Evolutionary conservation across 768 basidiomycete genomes (phyloP).

Genomic region (Kwoniella pini): DNA sequence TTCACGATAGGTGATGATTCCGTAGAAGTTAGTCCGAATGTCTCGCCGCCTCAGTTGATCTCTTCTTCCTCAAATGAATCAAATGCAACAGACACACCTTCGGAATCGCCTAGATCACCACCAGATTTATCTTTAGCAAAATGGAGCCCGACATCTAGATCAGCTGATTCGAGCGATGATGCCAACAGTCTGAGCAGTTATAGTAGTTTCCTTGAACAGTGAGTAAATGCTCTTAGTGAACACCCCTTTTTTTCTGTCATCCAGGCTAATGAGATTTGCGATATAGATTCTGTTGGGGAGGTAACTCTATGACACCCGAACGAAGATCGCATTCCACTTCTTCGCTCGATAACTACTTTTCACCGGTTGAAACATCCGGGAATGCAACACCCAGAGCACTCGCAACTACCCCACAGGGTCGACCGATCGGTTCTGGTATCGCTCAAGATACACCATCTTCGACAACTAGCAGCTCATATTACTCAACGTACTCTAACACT

Average conservation of each 20-base stretch:
- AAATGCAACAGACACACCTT: slow-evolving; percentile 20
- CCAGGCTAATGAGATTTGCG: neutral
- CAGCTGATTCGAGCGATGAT: slow-evolving; percentile 18
- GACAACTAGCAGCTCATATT: slow-evolving; percentile 15
- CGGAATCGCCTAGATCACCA: slow-evolving; percentile 40
- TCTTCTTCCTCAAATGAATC: slow-evolving; percentile 16
- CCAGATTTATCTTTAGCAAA: slow-evolving; percentile 28
- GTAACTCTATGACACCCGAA: slow-evolving; percentile 17
- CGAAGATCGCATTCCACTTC: slow-evolving; percentile 38
- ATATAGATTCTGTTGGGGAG: slow-evolving; percentile 53
- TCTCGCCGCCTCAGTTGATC: slow-evolving; percentile 19
- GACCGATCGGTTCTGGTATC: neutral
- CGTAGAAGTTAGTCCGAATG: slow-evolving; percentile 10
- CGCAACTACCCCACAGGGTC: neutral
- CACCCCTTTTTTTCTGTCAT: neutral
- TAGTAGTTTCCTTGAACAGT: slow-evolving; percentile 51
- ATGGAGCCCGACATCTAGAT: slow-evolving; percentile 27
- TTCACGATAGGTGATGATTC: slow-evolving; percentile 21
- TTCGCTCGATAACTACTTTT: slow-evolving; percentile 33
- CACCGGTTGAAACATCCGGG: slow-evolving; percentile 12
- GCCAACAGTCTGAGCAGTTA: slow-evolving; percentile 38
- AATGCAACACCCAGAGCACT: slow-evolving; percentile 16
- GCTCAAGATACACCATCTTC: slow-evolving; percentile 19
- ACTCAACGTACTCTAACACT: slow-evolving; percentile 15
- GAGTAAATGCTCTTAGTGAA: slow-evolving; percentile 20